Percentiles rank a stretch among this genome's conserved stretches.
Conservation (phyloP, 2,329 filamentous ascomycete species). For the Fusarium albosuccineum region DNA sequence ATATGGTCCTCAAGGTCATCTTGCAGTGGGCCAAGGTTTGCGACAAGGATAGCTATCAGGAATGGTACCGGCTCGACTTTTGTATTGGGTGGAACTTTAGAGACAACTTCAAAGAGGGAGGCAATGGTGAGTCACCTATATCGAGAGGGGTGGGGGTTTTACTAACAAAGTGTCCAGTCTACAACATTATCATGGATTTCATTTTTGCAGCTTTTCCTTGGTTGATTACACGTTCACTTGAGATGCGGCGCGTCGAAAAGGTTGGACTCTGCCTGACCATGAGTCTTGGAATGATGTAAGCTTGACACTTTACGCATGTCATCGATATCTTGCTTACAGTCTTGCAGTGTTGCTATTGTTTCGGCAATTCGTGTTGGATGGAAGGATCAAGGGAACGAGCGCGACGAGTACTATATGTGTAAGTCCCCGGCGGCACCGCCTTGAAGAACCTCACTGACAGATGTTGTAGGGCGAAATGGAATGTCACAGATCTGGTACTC, state of each 20-base stretch:
- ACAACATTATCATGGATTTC: constrained; percentile 68
- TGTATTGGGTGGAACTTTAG: constrained; percentile 56
- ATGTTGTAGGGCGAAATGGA: constrained; percentile 41
- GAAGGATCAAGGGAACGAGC: constrained; percentile 62
- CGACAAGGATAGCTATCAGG: constrained; percentile 56
- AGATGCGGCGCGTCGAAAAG: constrained; percentile 63
- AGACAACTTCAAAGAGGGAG: constrained; percentile 62
- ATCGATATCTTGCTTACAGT: constrained; percentile 1
- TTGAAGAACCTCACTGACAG: background rate
- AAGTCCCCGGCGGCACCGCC: constrained; percentile 12
- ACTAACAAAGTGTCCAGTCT: constrained; percentile 51
- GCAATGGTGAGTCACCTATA: constrained; percentile 57
- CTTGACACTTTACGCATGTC: fast-evolving
- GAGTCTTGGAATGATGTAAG: constrained; percentile 63
- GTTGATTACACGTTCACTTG: constrained; percentile 61
- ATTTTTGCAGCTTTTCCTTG: constrained; percentile 64
- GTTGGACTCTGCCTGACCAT: constrained; percentile 63
- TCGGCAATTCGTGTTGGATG: constrained; percentile 62
- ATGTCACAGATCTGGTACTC: constrained; percentile 55
- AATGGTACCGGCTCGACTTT: constrained; percentile 62
- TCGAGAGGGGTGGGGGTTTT: fast-evolving
- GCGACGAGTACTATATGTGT: constrained; percentile 63
- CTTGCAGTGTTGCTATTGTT: constrained; percentile 58
- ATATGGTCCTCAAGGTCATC: constrained; percentile 61
- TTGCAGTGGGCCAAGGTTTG: constrained; percentile 64